A percentile compares a stretch with the other conserved stretches of the same genome.
Evolutionary conservation across 805 yeast species (phyloP).

Genomic region (Saturnispora ahearnii): DNA sequence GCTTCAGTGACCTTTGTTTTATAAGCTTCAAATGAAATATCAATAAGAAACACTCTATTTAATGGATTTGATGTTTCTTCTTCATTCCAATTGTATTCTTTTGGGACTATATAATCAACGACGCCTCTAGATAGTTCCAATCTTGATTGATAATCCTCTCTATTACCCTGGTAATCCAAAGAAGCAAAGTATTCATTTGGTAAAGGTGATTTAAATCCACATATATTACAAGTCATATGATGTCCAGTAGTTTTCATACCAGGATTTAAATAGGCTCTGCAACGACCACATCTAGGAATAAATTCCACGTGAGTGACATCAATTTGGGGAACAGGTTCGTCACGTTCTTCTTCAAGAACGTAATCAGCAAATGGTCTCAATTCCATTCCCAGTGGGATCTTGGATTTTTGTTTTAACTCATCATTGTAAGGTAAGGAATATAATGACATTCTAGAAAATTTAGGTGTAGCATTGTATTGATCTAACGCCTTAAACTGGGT

Average conservation of each 20-base stretch:
- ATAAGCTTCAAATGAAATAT: conserved; percentile 67
- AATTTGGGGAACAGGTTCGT: conserved; percentile 47
- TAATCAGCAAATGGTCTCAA: conserved; percentile 77
- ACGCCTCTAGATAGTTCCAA: conserved; percentile 80
- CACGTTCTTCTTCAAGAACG: conserved; percentile 36
- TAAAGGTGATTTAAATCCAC: conserved; percentile 64
- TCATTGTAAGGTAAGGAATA: conserved; percentile 75
- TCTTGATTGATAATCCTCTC: conserved; percentile 53
- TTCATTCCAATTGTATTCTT: conserved; percentile 47
- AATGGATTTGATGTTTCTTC: conserved; percentile 4
- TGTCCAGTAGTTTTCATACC: conserved; percentile 60
- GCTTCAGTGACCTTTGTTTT: conserved; percentile 34
- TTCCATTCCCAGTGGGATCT: conserved; percentile 73
- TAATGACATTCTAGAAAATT: conserved; percentile 69
- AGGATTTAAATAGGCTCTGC: conserved; percentile 87
- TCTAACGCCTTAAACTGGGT: conserved; percentile 62
- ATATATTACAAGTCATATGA: conserved; percentile 73
- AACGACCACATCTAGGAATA: conserved; percentile 85
- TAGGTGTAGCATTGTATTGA: conserved; percentile 79
- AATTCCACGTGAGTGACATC: conserved; percentile 50
- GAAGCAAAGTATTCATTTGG: conserved; percentile 61
- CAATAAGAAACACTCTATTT: conserved; percentile 45
- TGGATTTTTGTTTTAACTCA: conserved; percentile 55
- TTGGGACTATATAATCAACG: conserved; percentile 76
- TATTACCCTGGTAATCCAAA: conserved; percentile 48